Percentiles rank a stretch among this genome's conserved stretches.
phyloP scores from a whole-genome alignment of 2,329 filamentous ascomycete species.

The Aspergillus tamarii region DNA sequence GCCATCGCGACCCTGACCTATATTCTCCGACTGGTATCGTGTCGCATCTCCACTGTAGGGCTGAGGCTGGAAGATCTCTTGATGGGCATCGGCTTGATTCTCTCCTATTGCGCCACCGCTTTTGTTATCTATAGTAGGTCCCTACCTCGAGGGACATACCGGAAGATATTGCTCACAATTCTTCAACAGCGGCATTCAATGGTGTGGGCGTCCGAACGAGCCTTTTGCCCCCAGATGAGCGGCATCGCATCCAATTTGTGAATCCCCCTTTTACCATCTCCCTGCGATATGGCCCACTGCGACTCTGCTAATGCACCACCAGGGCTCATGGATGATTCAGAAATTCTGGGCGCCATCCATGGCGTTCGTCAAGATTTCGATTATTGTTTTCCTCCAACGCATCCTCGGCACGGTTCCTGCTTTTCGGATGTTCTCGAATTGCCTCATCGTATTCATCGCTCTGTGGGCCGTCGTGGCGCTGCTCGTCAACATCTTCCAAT shows the following conservation, averaged over 20 bases:
- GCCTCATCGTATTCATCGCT: constrained; percentile 16
- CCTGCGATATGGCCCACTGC: no score
- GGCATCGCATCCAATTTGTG: constrained; percentile 17
- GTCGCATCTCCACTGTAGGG: constrained; percentile 5
- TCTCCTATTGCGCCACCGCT: constrained; percentile 15
- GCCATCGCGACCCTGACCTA: constrained; percentile 13
- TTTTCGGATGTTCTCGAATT: constrained; percentile 7
- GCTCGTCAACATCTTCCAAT: constrained; percentile 19
- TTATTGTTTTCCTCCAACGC: constrained; percentile 16
- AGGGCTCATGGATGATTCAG: constrained; percentile 20
- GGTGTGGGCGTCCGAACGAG: constrained; percentile 12
- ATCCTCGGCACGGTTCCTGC: constrained; percentile 12
- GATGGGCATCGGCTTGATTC: constrained; percentile 17
- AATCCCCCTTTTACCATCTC: not conserved
- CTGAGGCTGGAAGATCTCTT: constrained; percentile 14
- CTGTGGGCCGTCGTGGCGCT: constrained; percentile 14
- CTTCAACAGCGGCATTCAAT: constrained; percentile 16
- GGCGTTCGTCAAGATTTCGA: constrained; percentile 19
- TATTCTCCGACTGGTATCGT: constrained; percentile 12
- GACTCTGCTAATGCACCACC: no score
- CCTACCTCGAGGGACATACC: no score
- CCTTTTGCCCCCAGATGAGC: constrained; percentile 9
- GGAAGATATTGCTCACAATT: not conserved
- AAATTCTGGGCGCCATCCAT: constrained; percentile 20
- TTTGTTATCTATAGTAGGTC: constrained; percentile 17